Conservation (phyloP, 768 basidiomycete genomes). For the Rhodotorula kratochvilovae region DNA sequence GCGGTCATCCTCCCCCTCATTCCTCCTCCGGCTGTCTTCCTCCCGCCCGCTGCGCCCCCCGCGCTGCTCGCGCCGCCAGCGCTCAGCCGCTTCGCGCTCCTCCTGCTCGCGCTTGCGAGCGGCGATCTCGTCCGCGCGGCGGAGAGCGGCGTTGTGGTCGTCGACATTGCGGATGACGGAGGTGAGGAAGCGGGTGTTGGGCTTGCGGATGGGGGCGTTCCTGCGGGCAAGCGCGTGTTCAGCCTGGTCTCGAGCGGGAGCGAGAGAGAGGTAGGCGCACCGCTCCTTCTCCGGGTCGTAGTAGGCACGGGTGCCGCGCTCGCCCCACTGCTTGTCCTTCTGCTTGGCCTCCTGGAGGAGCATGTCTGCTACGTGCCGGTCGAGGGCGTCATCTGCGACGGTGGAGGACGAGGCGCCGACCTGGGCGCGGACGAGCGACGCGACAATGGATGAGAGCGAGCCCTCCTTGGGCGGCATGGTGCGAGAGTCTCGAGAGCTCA, state of each 20-base stretch:
- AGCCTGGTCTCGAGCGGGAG: slow-evolving; percentile 53
- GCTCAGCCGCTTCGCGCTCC: slow-evolving; percentile 39
- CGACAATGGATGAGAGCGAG: slow-evolving; percentile 32
- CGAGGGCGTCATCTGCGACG: slow-evolving; percentile 58
- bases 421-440: slow-evolving; percentile 25
- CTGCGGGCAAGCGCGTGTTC: background rate
- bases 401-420: background rate
- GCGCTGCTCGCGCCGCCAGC: slow-evolving; percentile 41
- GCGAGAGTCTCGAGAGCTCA: too few species aligned
- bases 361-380: slow-evolving; percentile 83
- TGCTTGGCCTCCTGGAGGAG: slow-evolving; percentile 88
- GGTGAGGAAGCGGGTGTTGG: slow-evolving; percentile 56
- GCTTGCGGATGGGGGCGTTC: slow-evolving; percentile 56
- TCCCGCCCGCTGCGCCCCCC: slow-evolving; percentile 53
- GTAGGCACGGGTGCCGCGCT: slow-evolving; percentile 49
- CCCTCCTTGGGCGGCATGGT: slow-evolving; percentile 6
- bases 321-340: slow-evolving; percentile 71
- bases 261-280: background rate
- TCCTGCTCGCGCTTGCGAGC: slow-evolving; percentile 40
- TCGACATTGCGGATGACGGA: slow-evolving; percentile 85
- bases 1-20: slow-evolving; percentile 45
- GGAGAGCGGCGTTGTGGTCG: slow-evolving; percentile 84
- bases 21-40: slow-evolving; percentile 37
- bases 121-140: slow-evolving; percentile 47
- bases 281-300: slow-evolving; percentile 34